Percentiles rank a stretch among this genome's conserved stretches.
These are phyloP conservation scores for Mortierella alpina DNA, from an alignment of 192 early-diverging fungal species.

Conservation along the genomic window DNA sequence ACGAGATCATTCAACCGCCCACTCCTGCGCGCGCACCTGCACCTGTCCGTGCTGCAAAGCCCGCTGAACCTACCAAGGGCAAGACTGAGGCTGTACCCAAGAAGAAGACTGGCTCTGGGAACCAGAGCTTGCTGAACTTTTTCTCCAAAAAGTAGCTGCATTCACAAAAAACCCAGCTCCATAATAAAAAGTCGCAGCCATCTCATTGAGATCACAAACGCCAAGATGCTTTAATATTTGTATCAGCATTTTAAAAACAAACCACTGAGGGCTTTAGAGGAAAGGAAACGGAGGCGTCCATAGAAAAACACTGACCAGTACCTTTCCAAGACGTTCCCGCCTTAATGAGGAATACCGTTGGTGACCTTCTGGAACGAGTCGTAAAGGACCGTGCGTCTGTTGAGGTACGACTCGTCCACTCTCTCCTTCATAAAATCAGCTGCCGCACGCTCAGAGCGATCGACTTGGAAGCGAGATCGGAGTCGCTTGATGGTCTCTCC, in stretches of 20 bases:
- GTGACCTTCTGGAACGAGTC: conserved; percentile 87
- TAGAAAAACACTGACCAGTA: not conserved
- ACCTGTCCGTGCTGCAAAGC: not conserved
- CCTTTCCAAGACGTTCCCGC: not conserved
- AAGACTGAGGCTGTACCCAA: conserved; percentile 15
- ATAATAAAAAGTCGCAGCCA: no score
- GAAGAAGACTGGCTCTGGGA: conserved; percentile 33
- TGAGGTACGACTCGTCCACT: conserved; percentile 93
- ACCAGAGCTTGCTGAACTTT: conserved; percentile 51
- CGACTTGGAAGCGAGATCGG: conserved; percentile 87
- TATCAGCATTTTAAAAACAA: not conserved
- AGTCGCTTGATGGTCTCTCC: conserved; percentile 93
- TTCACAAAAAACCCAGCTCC: no score
- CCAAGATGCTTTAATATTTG: not conserved
- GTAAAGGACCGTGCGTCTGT: conserved; percentile 86
- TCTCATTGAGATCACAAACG: no score
- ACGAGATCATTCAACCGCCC: conserved; percentile 15
- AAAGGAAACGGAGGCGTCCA: not conserved
- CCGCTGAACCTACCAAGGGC: not conserved
- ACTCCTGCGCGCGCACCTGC: conserved; percentile 8
- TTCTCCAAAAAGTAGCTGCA: conserved; percentile 1
- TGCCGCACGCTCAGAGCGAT: conserved; percentile 88
- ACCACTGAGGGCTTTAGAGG: not conserved
- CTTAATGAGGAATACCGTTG: conserved; percentile 70
- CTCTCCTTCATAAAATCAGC: conserved; percentile 95